phyloP scores from a whole-genome alignment of 148 eudicot genomes.

The Hydrangea macrophylla region DNA sequence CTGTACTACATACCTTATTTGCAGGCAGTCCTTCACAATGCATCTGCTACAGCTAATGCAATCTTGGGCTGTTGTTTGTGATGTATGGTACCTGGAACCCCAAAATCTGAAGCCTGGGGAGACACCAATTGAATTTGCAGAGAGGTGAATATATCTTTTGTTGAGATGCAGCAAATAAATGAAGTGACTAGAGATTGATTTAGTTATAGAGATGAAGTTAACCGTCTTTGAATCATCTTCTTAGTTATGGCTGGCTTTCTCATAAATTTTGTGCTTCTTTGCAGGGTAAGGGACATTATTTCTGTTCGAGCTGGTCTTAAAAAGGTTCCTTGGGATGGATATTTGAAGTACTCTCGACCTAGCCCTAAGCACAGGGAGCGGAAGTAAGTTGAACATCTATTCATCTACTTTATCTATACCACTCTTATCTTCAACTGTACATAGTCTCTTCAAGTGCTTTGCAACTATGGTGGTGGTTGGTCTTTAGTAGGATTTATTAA shows the following conservation, averaged over 20 bases:
- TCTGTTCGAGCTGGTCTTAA: constrained; percentile 87
- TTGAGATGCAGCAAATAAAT: too few species aligned
- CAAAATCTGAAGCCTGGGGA: constrained; percentile 86
- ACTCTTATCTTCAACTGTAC: too few species aligned
- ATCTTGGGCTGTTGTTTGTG: constrained; percentile 99
- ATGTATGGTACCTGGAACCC: constrained; percentile 98
- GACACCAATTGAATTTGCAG: constrained; percentile 94
- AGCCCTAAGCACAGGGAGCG: constrained; percentile 94
- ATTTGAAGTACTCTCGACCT: constrained; percentile 91
- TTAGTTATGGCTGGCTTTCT: background rate
- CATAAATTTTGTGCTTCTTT: constrained; percentile 6
- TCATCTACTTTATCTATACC: background rate
- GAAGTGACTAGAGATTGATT: background rate
- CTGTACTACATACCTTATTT: constrained; percentile 6
- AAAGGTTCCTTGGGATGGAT: constrained; percentile 98
- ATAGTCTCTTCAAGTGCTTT: too few species aligned
- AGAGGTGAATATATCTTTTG: constrained; percentile 58
- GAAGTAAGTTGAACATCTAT: constrained; percentile 54
- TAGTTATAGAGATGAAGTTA: background rate
- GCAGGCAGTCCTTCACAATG: constrained; percentile 94
- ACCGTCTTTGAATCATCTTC: background rate
- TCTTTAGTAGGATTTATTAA: too few species aligned
- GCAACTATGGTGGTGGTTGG: too few species aligned
- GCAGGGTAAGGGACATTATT: constrained; percentile 81
- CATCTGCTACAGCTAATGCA: constrained; percentile 97